Conservation (phyloP, 164 flowering plant genomes). For the Nelumbo lutea region DNA sequence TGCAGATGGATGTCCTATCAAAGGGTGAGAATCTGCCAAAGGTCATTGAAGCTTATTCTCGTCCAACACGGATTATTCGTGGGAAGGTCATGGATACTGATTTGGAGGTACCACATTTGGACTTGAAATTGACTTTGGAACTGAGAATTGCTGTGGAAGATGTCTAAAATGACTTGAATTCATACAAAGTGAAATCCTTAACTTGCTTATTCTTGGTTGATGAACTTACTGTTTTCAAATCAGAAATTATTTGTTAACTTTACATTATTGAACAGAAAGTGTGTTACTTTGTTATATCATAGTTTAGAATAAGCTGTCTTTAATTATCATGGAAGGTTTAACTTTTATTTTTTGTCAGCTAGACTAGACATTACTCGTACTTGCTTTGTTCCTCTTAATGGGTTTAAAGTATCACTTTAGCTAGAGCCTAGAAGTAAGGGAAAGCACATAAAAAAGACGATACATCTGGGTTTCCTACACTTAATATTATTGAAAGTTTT, state of each 20-base stretch:
- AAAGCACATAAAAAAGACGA: too few species aligned
- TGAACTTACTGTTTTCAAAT: background rate
- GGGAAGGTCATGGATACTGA: constrained; percentile 67
- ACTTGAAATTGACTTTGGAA: background rate
- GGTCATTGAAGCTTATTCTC: constrained; percentile 88
- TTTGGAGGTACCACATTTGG: constrained; percentile 43
- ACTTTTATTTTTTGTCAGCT: too few species aligned
- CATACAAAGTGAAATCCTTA: background rate
- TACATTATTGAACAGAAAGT: too few species aligned
- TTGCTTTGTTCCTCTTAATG: too few species aligned
- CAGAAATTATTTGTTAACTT: background rate
- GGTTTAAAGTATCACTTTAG: too few species aligned
- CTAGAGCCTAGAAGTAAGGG: too few species aligned
- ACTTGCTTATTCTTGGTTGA: background rate
- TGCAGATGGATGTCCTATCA: constrained; percentile 68
- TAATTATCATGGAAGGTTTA: too few species aligned
- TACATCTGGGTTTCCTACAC: too few species aligned
- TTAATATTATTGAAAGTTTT: too few species aligned
- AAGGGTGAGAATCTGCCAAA: constrained; percentile 63
- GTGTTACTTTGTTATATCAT: too few species aligned
- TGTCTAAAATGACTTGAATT: background rate
- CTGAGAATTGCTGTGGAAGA: background rate
- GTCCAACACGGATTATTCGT: constrained; percentile 91
- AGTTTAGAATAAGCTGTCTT: too few species aligned
- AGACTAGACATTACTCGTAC: too few species aligned